Percentiles rank a stretch among this genome's conserved stretches.
Conservation (phyloP, 192 early-diverging fungal species). For the Dissophora globulifera region DNA sequence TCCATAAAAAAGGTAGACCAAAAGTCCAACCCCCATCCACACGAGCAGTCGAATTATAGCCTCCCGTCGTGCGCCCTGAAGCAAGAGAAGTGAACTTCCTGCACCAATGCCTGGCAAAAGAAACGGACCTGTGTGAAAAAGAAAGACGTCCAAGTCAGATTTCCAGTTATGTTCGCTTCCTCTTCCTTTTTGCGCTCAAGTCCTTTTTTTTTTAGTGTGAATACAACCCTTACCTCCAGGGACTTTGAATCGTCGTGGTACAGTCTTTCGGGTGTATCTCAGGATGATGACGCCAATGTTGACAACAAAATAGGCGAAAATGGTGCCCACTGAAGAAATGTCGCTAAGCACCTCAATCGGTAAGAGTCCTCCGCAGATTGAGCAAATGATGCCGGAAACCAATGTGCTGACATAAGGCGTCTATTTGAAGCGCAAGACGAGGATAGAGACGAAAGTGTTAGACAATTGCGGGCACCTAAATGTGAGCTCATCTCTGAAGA, state of each 20-base stretch:
- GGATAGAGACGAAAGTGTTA: no score
- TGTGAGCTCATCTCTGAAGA: no score
- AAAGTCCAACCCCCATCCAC: conserved; percentile 81
- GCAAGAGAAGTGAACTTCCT: conserved; percentile 66
- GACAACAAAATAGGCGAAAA: conserved; percentile 88
- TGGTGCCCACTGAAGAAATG: conserved; percentile 87
- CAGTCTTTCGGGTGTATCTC: conserved; percentile 76
- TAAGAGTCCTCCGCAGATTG: conserved; percentile 75
- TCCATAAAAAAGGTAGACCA: conserved; percentile 78
- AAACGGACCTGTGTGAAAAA: conserved; percentile 54
- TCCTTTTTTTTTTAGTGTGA: no score
- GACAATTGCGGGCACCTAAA: no score
- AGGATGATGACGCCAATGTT: conserved; percentile 81
- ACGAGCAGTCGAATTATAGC: conserved; percentile 79
- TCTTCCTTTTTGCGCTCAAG: no score
- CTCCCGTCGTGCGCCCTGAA: conserved; percentile 71
- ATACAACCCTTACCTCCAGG: conserved; percentile 61
- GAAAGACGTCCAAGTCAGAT: no score
- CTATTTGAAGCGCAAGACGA: conserved; percentile 38
- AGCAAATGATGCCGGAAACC: conserved; percentile 70
- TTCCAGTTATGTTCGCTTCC: no score
- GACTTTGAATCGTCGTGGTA: conserved; percentile 74
- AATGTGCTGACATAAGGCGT: conserved; percentile 84
- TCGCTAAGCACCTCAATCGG: conserved; percentile 88
- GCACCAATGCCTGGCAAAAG: conserved; percentile 74